A percentile compares a stretch with the other conserved stretches of the same genome.
Conservation (phyloP, 805 yeast genomes). For the Wickerhamiella qilinensis region DNA sequence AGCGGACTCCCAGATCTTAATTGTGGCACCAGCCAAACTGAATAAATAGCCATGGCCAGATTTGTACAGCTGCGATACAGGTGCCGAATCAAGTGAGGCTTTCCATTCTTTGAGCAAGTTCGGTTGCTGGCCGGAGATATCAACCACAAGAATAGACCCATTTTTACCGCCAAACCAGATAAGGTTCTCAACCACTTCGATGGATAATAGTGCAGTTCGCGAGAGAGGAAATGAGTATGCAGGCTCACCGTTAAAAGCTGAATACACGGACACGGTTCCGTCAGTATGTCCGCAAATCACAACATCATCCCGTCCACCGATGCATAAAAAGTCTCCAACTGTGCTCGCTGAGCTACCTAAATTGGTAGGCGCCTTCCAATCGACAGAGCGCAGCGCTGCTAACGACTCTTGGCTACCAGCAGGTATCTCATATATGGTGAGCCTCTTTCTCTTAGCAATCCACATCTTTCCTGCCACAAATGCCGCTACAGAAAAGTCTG, state of each 20-base stretch:
- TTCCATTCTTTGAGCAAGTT: conserved; percentile 2
- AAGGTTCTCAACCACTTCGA: neutral
- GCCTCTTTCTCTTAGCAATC: neutral
- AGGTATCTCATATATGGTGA: neutral
- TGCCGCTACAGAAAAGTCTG: neutral
- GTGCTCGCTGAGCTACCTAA: neutral
- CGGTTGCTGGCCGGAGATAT: neutral
- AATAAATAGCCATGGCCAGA: neutral
- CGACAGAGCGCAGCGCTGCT: neutral
- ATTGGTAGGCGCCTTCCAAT: neutral
- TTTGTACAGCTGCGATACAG: neutral
- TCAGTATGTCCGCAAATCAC: conserved; percentile 5
- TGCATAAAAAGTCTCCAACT: neutral
- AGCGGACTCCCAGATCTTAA: conserved; percentile 2
- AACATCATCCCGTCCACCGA: neutral
- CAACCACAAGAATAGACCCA: neutral
- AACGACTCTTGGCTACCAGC: neutral
- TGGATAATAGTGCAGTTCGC: neutral
- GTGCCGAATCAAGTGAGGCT: neutral
- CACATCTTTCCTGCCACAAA: neutral
- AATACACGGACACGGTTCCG: conserved; percentile 1
- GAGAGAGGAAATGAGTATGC: neutral
- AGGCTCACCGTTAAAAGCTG: neutral
- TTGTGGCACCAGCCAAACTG: neutral
- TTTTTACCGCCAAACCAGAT: conserved; percentile 4